These are phyloP conservation scores for Paxillus ammoniavirescens DNA, from an alignment of 768 basidiomycete genomes.

Conservation along the genomic window DNA sequence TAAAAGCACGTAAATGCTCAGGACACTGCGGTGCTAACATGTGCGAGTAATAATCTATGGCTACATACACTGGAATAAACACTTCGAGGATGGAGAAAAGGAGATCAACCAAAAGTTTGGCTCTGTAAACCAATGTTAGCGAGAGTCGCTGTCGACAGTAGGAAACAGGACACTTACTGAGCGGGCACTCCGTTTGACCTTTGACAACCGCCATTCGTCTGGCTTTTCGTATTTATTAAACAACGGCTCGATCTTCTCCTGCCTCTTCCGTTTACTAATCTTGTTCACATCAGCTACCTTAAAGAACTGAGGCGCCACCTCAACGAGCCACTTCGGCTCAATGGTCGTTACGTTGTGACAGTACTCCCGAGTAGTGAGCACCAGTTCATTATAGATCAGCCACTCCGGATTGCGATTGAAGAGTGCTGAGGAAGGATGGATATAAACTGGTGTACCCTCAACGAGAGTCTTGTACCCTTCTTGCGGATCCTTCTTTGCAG, in stretches of 20 bases:
- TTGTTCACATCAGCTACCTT: slow-evolving; percentile 97
- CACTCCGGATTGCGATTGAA: slow-evolving; percentile 98
- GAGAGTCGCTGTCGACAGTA: background rate
- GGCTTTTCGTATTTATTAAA: slow-evolving; percentile 95
- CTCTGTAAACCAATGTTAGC: slow-evolving; percentile 46
- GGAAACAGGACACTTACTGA: slow-evolving; percentile 48
- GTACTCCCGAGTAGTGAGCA: slow-evolving; percentile 95
- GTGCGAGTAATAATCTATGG: slow-evolving; percentile 7
- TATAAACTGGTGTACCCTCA: slow-evolving; percentile 98
- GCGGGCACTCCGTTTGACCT: slow-evolving; percentile 87
- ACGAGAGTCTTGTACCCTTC: slow-evolving; percentile 98
- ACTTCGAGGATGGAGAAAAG: background rate
- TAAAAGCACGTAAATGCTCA: background rate
- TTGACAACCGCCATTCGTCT: slow-evolving; percentile 92
- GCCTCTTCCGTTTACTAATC: slow-evolving; percentile 93
- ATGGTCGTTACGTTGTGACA: slow-evolving; percentile 92
- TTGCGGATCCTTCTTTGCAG: slow-evolving; percentile 97
- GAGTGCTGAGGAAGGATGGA: slow-evolving; percentile 94
- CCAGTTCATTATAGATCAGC: slow-evolving; percentile 93
- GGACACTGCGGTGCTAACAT: background rate
- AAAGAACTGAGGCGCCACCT: slow-evolving; percentile 98
- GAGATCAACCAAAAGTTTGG: slow-evolving; percentile 81
- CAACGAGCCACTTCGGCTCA: slow-evolving; percentile 98
- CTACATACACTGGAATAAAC: slow-evolving; percentile 8
- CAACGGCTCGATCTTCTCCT: slow-evolving; percentile 96